A percentile compares a stretch with the other conserved stretches of the same genome.
Evolutionary conservation across 768 basidiomycete genomes (phyloP).

Genomic region (Trametes sanguinea): DNA sequence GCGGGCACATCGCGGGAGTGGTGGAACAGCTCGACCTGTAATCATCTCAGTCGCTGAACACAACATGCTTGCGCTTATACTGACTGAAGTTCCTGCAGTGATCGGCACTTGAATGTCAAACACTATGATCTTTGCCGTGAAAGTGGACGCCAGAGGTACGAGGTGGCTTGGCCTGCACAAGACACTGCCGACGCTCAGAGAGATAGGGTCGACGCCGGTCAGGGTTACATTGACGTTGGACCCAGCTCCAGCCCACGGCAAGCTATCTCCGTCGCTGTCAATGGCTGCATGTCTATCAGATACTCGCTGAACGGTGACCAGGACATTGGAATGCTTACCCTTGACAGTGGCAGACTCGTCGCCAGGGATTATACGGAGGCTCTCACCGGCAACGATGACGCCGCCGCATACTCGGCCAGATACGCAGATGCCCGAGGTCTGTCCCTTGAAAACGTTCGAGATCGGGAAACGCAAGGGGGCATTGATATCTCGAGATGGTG

Average conservation of each 20-base stretch:
- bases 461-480: slow-evolving; percentile 85
- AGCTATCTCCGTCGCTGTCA: slow-evolving; percentile 74
- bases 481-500: slow-evolving; percentile 75
- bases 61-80: neutral
- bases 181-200: slow-evolving; percentile 86
- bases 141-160: slow-evolving; percentile 75
- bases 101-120: slow-evolving; percentile 93
- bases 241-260: slow-evolving; percentile 89
- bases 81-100: slow-evolving; percentile 80
- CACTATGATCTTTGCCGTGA: slow-evolving; percentile 87
- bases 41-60: neutral
- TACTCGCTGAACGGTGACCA: neutral
- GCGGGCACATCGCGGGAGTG: slow-evolving; percentile 94
- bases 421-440: slow-evolving; percentile 74
- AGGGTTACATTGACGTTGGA: slow-evolving; percentile 86
- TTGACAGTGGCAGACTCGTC: slow-evolving; percentile 86
- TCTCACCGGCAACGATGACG: slow-evolving; percentile 90
- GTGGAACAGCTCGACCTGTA: slow-evolving; percentile 89
- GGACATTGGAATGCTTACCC: slow-evolving; percentile 40
- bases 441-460: slow-evolving; percentile 93
- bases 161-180: slow-evolving; percentile 74
- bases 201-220: slow-evolving; percentile 79
- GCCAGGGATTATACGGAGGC: slow-evolving; percentile 83
- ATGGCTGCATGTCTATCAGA: slow-evolving; percentile 56
- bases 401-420: slow-evolving; percentile 86